These are phyloP conservation scores for Colletotrichum noveboracense DNA, from an alignment of 2,329 filamentous ascomycete species.

Conservation along the genomic window DNA sequence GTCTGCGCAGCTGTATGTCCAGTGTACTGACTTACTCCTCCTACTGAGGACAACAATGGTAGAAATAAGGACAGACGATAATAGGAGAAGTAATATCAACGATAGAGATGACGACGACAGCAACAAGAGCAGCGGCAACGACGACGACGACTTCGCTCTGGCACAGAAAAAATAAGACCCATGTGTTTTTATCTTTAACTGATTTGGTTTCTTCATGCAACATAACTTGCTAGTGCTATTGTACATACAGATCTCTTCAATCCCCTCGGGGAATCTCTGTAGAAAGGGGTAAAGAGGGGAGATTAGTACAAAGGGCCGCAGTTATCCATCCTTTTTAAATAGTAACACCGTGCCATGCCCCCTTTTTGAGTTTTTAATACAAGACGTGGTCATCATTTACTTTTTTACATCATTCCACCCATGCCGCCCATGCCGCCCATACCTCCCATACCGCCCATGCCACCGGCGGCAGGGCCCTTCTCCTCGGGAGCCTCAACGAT, in stretches of 20 bases:
- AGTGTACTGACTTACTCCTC: background rate
- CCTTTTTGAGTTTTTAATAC: conserved; percentile 33
- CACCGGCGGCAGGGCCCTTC: conserved; percentile 62
- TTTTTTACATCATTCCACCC: conserved; percentile 67
- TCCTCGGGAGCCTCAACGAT: conserved; percentile 96
- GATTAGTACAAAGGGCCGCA: conserved; percentile 33
- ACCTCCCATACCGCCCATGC: conserved; percentile 56
- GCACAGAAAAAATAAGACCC: background rate
- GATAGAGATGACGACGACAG: background rate
- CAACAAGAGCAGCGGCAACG: too few species aligned
- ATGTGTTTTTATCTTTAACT: conserved; percentile 1
- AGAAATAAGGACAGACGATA: too few species aligned
- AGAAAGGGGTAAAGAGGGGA: conserved; percentile 17
- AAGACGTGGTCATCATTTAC: conserved; percentile 21
- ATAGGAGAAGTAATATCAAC: too few species aligned
- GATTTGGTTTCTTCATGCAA: conserved; percentile 18
- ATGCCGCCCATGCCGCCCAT: conserved; percentile 73
- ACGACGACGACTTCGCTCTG: background rate
- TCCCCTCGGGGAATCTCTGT: conserved; percentile 20
- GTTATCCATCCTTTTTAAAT: conserved; percentile 38
- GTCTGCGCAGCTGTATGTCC: background rate
- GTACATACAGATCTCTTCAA: conserved; percentile 22
- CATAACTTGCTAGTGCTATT: conserved; percentile 23
- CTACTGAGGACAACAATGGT: background rate
- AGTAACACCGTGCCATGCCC: conserved; percentile 57